Evolutionary conservation across 257 asterid species (phyloP), one percentile per base, ranked within the genome.

Genomic region (Fraxinus cuspidata): DNA sequence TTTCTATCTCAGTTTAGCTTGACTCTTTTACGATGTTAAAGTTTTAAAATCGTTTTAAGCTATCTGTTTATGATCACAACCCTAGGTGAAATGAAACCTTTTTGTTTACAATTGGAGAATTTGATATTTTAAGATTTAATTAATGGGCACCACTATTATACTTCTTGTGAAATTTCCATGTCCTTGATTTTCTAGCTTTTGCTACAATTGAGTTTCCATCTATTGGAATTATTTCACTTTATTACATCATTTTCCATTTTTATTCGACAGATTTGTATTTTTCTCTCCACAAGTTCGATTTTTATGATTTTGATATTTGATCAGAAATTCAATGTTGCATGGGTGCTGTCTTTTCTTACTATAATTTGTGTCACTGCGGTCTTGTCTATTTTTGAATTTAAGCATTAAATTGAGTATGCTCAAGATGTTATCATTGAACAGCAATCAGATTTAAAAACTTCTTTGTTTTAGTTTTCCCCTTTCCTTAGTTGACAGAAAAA

Each of bases 201-300:
- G 80, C 18, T 25, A 29, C 29, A 38, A 64, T 32, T 53, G 51
- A 21, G 13, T 42, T 67, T 68, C 58, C 40, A 18, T 23, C 58
- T 35, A 65, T 53, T 78, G 80, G 65, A 40, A 68, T 42, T 49
- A 37, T 42, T 12, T 56, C 42, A 51, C 60, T 19, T 32, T 69
- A 16, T 65, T 58, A 10, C 38, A 63, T 35, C 15, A 12, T 21
- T 75, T 23, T 27, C 70, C 73, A 53, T 21, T 71, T 60, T 7
- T 44, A 71, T 42, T 75, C 18, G 25, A n/a, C 19, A 74, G 4
- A 37, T 37, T 78, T 65, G 35, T 51, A 42, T 44, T 51, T 66
- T 21, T 63, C 42, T 35, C 27, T 29, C 65, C 5, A 4, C 66
- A n/a, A 58, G 29, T 58, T 70, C 72, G 76, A 38, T 25, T 44